Percentiles rank a stretch among this genome's conserved stretches.
Conservation (phyloP, 2,329 filamentous ascomycete genomes). For the Alternaria sp. region DNA sequence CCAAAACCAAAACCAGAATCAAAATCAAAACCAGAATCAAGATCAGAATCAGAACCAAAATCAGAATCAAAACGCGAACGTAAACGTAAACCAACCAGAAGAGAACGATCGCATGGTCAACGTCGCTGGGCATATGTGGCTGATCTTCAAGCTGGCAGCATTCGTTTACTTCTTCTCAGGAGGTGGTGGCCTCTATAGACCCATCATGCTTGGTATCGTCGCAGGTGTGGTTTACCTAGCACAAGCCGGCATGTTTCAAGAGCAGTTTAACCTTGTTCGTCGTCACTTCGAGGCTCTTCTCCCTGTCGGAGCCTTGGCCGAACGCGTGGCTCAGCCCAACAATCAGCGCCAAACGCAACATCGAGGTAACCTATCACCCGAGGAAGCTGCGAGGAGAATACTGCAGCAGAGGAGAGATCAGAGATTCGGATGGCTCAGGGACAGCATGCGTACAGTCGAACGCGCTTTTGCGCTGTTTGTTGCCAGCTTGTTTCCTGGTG, state of each 20-base stretch:
- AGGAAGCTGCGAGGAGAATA: constrained; percentile 51
- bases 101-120: constrained; percentile 36
- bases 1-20: constrained; percentile 20
- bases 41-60: constrained; percentile 15
- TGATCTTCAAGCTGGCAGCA: constrained; percentile 63
- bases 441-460: constrained; percentile 56
- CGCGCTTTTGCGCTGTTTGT: constrained; percentile 66
- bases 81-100: constrained; percentile 16
- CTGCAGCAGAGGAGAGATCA: constrained; percentile 44
- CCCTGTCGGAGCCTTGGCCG: constrained; percentile 27
- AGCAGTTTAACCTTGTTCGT: constrained; percentile 47
- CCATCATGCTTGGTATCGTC: constrained; percentile 49
- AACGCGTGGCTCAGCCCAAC: constrained; percentile 20
- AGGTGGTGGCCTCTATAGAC: constrained; percentile 50
- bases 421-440: constrained; percentile 38
- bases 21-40: constrained; percentile 18
- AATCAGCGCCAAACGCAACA: constrained; percentile 8
- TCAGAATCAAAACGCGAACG: constrained; percentile 12
- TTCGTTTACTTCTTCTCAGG: constrained; percentile 65
- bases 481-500: constrained; percentile 66
- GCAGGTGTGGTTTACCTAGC: constrained; percentile 51
- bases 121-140: constrained; percentile 57
- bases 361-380: constrained; percentile 43
- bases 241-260: constrained; percentile 51
- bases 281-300: constrained; percentile 55